These are phyloP conservation scores for Metschnikowia cubensis DNA, from an alignment of 805 yeast genomes.

Conservation along the genomic window DNA sequence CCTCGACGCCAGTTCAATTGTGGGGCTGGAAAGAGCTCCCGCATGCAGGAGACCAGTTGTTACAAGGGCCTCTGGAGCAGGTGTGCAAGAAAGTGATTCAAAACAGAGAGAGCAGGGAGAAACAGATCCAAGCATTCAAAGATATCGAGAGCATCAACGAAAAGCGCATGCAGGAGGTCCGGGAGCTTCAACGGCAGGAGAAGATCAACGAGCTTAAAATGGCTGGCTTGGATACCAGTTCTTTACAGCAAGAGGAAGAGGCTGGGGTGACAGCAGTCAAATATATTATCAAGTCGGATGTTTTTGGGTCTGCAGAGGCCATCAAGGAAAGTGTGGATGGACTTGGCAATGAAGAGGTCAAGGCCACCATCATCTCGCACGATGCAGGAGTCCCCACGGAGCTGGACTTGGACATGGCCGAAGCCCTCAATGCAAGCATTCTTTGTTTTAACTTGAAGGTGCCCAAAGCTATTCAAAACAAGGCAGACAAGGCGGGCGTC, in stretches of 20 bases:
- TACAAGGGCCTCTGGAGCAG: constrained; percentile 72
- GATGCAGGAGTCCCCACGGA: constrained; percentile 76
- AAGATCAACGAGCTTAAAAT: constrained; percentile 53
- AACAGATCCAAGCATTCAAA: constrained; percentile 51
- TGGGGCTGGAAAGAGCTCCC: constrained; percentile 95
- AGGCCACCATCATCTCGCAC: constrained; percentile 60
- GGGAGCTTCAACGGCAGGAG: constrained; percentile 49
- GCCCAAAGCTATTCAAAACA: constrained; percentile 56
- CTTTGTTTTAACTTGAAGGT: constrained; percentile 73
- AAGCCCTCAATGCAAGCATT: constrained; percentile 55
- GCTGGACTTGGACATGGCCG: constrained; percentile 39
- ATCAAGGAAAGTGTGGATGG: constrained; percentile 74
- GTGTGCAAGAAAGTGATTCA: constrained; percentile 70
- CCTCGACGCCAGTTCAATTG: constrained; percentile 86
- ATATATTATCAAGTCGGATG: constrained; percentile 85
- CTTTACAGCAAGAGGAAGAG: constrained; percentile 34
- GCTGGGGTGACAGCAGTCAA: constrained; percentile 22
- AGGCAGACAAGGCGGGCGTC: constrained; percentile 58
- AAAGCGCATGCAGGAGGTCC: constrained; percentile 52
- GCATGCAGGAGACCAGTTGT: constrained; percentile 79
- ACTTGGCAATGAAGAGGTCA: constrained; percentile 85
- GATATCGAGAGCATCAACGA: constrained; percentile 72
- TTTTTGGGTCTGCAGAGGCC: constrained; percentile 93
- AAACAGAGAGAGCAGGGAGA: constrained; percentile 55
- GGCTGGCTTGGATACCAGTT: constrained; percentile 56